Evolutionary conservation across 1,139 yeast genomes (phyloP), one percentile per base, ranked within the genome.

Genomic region (Candida glucosophila): DNA sequence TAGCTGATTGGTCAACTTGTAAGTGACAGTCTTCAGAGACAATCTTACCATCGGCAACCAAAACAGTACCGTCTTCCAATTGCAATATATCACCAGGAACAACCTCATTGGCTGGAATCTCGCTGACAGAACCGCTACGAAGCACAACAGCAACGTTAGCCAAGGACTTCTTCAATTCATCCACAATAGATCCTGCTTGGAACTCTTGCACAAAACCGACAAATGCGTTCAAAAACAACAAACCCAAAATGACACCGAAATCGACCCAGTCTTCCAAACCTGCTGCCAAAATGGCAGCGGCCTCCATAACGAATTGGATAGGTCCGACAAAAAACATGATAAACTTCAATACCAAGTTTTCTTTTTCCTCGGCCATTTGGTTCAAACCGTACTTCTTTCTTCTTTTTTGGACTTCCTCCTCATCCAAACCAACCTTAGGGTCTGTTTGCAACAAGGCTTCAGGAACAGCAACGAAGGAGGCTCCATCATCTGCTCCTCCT

Each of bases 191-290:
- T 67, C 94, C 95, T 43, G 95, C 95, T 71, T 85, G 93, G 79
- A 70, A 88, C 67, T 88, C 97, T 69, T 88, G 96, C 46, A 85
- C 70, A 77, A 86, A 88, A 73, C 97, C 97, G 57, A 88, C 96
- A 47, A 68, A 66, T 41, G 96, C 96, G 66, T 88, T 88, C 58
- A 88, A 76, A 58, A 79, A 51, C 47, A 88, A 71, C 49, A 88
- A 67, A 60, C 81, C 96, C 62, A 85, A 77, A 54, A 88, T 86
- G 58, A 88, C 96, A 75, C 96, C 96, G 70, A 86, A 86, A 74
- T 86, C 96, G 54, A 88, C 95, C 96, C 96, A 88, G 68, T 86
- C 96, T 67, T 85, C 92, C 51, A 88, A 74, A 80, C 96, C 96
- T 41, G 95, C 95, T 48, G 97, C 96, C 59, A 88, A 73, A 39